Evolutionary conservation across 306 rosid genomes (phyloP).

Genomic region (Vigna angularis): DNA sequence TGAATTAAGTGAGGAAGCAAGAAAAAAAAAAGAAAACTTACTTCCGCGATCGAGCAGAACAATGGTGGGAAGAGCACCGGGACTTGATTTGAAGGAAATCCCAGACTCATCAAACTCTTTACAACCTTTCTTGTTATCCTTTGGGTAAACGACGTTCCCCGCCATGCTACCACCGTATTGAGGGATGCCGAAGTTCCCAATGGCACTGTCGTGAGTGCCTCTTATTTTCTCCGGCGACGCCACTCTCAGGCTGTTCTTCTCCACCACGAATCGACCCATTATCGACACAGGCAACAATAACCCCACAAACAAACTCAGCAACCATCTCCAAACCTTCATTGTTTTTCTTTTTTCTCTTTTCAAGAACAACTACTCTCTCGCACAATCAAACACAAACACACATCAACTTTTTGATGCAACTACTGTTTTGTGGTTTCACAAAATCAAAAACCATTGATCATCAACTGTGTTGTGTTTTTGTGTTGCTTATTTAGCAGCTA

Average conservation of each 20-base stretch:
- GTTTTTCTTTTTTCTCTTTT: neutral
- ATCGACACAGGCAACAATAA: slow-evolving; percentile 55
- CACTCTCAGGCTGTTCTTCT: slow-evolving; percentile 89
- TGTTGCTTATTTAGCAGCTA: neutral
- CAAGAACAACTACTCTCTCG: neutral
- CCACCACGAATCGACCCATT: slow-evolving; percentile 81
- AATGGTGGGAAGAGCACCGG: slow-evolving; percentile 92
- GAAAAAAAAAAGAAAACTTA: slow-evolving; percentile 29
- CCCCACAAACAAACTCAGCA: slow-evolving; percentile 53
- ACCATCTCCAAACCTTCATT: slow-evolving; percentile 64
- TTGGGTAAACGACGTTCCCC: slow-evolving; percentile 71
- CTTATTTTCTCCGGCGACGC: slow-evolving; percentile 75
- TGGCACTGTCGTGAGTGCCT: slow-evolving; percentile 82
- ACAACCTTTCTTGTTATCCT: slow-evolving; percentile 78
- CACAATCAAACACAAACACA: too few relatives aligned
- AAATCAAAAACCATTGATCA: neutral
- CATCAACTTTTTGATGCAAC: neutral
- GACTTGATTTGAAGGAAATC: slow-evolving; percentile 56
- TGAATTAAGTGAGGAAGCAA: neutral
- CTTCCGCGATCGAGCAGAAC: slow-evolving; percentile 91
- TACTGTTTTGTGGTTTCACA: neutral
- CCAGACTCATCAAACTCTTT: slow-evolving; percentile 54
- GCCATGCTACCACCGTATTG: slow-evolving; percentile 96
- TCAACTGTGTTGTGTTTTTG: neutral
- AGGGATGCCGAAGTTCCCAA: slow-evolving; percentile 92